Percentiles rank a stretch among this genome's conserved stretches.
phyloP scores from a whole-genome alignment of 176 grass and related monocot genomes.

The Triticum urartu region DNA sequence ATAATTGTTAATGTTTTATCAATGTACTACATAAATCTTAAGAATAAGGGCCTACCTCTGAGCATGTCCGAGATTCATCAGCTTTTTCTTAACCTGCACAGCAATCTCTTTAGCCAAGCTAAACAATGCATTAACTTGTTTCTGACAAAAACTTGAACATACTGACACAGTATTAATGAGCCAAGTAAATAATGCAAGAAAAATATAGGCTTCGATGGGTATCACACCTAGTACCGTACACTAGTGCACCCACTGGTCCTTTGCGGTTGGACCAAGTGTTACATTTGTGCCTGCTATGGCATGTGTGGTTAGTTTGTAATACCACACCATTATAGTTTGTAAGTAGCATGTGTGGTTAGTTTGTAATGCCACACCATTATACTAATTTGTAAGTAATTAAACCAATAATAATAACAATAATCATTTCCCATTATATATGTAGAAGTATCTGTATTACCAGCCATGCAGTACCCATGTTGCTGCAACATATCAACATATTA shows the following conservation, averaged over 20 bases:
- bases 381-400: background rate
- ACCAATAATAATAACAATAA: background rate
- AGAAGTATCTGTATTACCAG: background rate
- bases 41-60: conserved; percentile 56
- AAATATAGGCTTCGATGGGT: background rate
- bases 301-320: background rate
- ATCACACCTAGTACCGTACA: background rate
- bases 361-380: background rate
- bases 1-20: background rate
- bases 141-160: background rate
- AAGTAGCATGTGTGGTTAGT: background rate
- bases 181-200: background rate
- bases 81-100: conserved; percentile 90
- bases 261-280: conserved; percentile 6
- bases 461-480: background rate
- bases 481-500: background rate
- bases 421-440: conserved; percentile 7
- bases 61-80: conserved; percentile 71
- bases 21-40: conserved; percentile 10
- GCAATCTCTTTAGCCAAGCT: conserved; percentile 21
- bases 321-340: background rate
- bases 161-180: background rate
- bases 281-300: background rate
- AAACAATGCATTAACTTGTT: conserved; percentile 6
- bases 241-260: background rate